Evolutionary conservation across 805 yeast species (phyloP), one percentile per base, ranked within the genome.

Genomic region (Candida silvicultrix): DNA sequence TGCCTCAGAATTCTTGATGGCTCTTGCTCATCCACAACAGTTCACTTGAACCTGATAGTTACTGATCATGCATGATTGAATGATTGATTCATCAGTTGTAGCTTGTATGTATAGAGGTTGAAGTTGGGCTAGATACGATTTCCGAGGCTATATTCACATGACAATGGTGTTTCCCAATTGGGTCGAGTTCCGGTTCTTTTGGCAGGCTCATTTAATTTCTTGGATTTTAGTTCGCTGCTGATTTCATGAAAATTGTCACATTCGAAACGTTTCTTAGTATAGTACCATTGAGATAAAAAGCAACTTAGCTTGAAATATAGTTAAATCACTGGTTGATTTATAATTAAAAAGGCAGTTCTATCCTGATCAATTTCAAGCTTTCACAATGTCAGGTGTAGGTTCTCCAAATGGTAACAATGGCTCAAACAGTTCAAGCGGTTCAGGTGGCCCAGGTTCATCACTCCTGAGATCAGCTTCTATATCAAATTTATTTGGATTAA

Each of bases 391-490:
- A 21, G 34, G 40, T 12, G 40, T 32, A 18, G 32, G 31, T 16
- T 31, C 41, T 16, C 32, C 32, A 6, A 40, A 37, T 19, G 25
- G 20, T 8, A 32, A 39, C n/a, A n/a, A 28, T 7, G 40, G 38
- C 12, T 18, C 35, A 4, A 18, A 18, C 9, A 10, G 18, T 15
- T 10, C 12, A 29, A 15, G 32, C 14, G 40, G 38, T 11, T 18
- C 35, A 4, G 35, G 35, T n/a, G 18, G 18, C 32, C 5, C 12
- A 29, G 32, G 32, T 2, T 11, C 46, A 3, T 45, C 49, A 3
- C 22, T 48, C 14, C 39, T 56, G 37, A 52, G 49, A 40, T 25
- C 56, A 1, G 50, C 60, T 2, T 56, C 60, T 0, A 14, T 56
- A 9, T 45, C 58, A 36, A 56, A 41, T 34, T 43, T 56, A 23